Percentiles rank a stretch among this genome's conserved stretches.
Evolutionary conservation across 2,329 filamentous ascomycete genomes (phyloP).

Genomic region (Sporothrix protearum): DNA sequence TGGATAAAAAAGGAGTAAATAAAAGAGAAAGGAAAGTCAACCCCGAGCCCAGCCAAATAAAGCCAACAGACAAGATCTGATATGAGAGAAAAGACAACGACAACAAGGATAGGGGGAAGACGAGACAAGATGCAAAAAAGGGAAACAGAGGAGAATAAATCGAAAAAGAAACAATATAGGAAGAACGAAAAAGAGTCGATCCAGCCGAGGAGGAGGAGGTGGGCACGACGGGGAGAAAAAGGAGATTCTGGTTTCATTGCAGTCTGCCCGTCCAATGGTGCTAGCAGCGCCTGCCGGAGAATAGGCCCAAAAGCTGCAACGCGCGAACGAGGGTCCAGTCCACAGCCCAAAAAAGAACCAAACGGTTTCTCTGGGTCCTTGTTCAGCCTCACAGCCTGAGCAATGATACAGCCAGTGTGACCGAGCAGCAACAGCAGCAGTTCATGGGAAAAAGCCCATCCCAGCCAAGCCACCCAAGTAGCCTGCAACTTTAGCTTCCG

Average conservation of each 20-base stretch:
- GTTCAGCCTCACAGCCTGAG: conserved; percentile 1
- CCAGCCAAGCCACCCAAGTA: conserved; percentile 3
- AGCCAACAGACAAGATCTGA: not conserved
- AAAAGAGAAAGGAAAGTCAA: not conserved
- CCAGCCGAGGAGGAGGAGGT: not conserved
- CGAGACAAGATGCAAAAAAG: not conserved
- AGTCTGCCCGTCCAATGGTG: not conserved
- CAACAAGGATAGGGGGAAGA: not conserved
- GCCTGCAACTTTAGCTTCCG: conserved; percentile 2
- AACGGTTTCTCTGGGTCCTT: conserved; percentile 1
- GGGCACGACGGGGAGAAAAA: conserved; percentile 5
- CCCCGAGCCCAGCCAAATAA: not conserved
- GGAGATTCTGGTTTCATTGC: not conserved
- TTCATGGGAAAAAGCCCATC: not conserved
- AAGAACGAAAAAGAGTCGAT: conserved; percentile 1
- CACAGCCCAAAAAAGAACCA: not conserved
- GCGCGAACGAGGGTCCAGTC: not conserved
- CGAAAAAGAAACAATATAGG: not conserved
- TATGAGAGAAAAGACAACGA: not conserved
- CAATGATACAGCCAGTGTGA: not conserved
- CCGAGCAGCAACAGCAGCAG: not conserved
- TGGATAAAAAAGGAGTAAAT: not conserved
- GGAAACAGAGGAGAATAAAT: not conserved
- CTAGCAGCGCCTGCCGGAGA: not conserved
- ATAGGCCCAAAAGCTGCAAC: not conserved